These are phyloP conservation scores for Takashimella tepidaria DNA, from an alignment of 1,284 basidiomycete genomes.

Conservation along the genomic window DNA sequence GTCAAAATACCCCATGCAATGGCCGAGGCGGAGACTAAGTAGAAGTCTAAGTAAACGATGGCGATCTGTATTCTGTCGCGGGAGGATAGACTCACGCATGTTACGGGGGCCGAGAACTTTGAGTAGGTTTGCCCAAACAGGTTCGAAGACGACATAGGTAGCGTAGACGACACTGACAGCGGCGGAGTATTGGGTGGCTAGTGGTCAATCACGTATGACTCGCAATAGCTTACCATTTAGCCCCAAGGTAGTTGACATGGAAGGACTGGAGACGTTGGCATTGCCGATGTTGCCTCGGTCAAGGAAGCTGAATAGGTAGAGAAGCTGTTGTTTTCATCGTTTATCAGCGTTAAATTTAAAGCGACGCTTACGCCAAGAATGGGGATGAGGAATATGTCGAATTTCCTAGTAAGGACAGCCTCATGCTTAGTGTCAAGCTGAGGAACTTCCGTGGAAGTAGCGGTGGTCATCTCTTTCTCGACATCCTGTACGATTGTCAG, in stretches of 20 bases:
- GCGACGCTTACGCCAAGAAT: no score
- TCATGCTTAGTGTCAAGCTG: neutral
- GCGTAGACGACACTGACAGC: constrained; percentile 26
- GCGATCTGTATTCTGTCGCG: no score
- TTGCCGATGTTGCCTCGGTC: constrained; percentile 20
- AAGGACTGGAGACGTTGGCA: constrained; percentile 4
- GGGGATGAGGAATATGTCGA: neutral
- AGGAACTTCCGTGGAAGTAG: neutral
- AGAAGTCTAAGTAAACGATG: no score
- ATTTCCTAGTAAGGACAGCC: neutral
- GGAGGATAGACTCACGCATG: constrained; percentile 14
- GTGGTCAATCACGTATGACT: constrained; percentile 2
- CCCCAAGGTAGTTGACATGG: neutral
- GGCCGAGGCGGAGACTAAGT: constrained; percentile 21
- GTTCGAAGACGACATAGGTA: constrained; percentile 32
- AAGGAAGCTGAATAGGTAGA: constrained; percentile 31
- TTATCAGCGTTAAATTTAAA: no score
- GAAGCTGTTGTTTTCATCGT: no score
- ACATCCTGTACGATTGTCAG: neutral
- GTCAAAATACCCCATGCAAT: constrained; percentile 21
- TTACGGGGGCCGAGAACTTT: constrained; percentile 23
- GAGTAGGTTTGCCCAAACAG: constrained; percentile 26
- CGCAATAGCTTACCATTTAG: neutral
- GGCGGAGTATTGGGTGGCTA: constrained; percentile 20
- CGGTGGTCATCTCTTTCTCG: neutral